Evolutionary conservation across 805 yeast species (phyloP), one percentile per base, ranked within the genome.

Genomic region (Saccharomycopsis oosterbeekiorum): DNA sequence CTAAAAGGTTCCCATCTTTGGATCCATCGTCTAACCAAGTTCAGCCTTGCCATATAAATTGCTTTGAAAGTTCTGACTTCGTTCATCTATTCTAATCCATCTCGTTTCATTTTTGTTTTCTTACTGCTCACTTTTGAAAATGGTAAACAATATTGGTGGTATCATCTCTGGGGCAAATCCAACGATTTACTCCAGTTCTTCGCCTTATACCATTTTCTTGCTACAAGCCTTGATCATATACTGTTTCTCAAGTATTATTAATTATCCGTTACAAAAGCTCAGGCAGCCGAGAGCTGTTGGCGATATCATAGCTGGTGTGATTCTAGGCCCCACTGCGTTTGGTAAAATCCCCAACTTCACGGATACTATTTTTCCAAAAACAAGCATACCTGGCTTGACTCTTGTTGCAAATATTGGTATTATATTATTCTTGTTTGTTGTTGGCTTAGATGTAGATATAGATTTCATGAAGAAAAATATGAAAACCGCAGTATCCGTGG

Each of bases 271-370:
- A 15, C 76, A 83, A 11, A 79, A 72, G 64, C 69, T 88, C 53
- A 83, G 82, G 66, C 94, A 88, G 70, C 96, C 96, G 0, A 76
- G 84, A 62, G 96, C 88, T 53, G 88, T 88, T 62, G 89, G 92
- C 6, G 96, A 88, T 68, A 94, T 88, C 57, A 76, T 88, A 10
- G 78, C 90, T 0, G 96, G 96, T 36, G 84, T 88, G 57, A 68
- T 88, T 1, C 71, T 88, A 57, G 93, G 94, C 0, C 93, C 93
- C 0, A 76, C 90, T 0, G 94, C 81, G 1, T 71, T 88, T 73
- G 94, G 94, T 4, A 82, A 78, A 54, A 81, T 87, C 40, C 90
- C 91, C 0, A 75, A 81, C 60, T 88, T 86, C 72, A 83, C 90
- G 3, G 68, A 68, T 0, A 82, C 78, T 3, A 83, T 89, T 41